phyloP scores from a whole-genome alignment of 2,329 filamentous ascomycete genomes.

The Botryosphaeria agaves region DNA sequence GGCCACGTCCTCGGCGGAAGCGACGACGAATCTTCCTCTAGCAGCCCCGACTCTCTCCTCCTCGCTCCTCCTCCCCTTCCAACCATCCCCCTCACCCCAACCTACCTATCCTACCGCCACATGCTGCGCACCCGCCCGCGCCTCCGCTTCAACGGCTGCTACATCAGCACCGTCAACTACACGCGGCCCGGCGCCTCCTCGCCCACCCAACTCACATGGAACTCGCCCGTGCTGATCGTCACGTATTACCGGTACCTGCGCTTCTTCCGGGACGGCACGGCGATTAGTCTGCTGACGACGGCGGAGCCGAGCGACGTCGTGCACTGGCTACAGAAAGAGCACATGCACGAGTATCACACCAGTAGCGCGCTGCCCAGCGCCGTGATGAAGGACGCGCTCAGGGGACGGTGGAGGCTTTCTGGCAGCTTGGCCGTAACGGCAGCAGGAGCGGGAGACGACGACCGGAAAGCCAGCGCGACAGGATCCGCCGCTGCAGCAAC shows the following conservation, averaged over 20 bases:
- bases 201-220: constrained; percentile 56
- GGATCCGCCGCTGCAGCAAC: too few species aligned
- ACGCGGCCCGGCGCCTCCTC: constrained; percentile 62
- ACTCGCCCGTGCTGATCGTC: constrained; percentile 76
- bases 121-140: constrained; percentile 75
- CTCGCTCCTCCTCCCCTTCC: constrained; percentile 12
- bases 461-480: too few species aligned
- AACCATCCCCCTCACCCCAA: constrained; percentile 17
- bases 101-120: constrained; percentile 29
- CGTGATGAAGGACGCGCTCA: constrained; percentile 51
- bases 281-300: constrained; percentile 65
- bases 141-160: constrained; percentile 85
- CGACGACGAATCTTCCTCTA: constrained; percentile 2
- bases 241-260: constrained; percentile 96
- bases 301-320: constrained; percentile 75
- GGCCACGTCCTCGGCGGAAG: constrained; percentile 6
- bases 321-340: constrained; percentile 59
- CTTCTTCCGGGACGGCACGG: constrained; percentile 80
- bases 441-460: too few species aligned
- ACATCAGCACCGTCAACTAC: constrained; percentile 96
- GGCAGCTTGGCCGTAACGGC: constrained; percentile 16
- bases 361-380: constrained; percentile 24
- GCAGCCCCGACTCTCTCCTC: constrained; percentile 10
- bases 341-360: constrained; percentile 30
- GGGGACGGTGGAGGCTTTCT: constrained; percentile 49